Percentiles rank a stretch among this genome's conserved stretches.
Evolutionary conservation across 345 rosid species (phyloP).

Genomic region (Populus pruinosa): DNA sequence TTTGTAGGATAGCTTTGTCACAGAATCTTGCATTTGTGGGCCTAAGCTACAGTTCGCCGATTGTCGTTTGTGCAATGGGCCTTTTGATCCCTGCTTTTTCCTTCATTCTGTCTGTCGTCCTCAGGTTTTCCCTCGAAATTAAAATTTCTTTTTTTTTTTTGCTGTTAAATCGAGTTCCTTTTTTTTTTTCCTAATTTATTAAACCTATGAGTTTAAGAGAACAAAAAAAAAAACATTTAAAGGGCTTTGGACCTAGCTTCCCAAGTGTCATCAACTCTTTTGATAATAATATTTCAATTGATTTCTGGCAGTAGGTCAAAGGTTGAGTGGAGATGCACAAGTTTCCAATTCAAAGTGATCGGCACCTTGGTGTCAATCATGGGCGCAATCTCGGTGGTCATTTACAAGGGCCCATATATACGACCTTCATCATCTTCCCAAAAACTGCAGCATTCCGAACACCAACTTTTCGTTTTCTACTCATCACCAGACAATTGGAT

Average conservation of each 20-base stretch:
- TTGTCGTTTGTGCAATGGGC: constrained; percentile 84
- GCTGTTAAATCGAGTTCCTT: no score
- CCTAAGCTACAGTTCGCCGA: constrained; percentile 65
- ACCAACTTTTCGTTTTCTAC: constrained; percentile 51
- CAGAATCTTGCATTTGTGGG: constrained; percentile 72
- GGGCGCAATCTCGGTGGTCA: constrained; percentile 49
- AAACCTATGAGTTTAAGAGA: no score
- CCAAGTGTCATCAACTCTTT: no score
- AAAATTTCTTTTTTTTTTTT: no score
- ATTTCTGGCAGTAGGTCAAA: constrained; percentile 37
- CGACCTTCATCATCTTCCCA: constrained; percentile 33
- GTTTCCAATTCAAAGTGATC: constrained; percentile 39
- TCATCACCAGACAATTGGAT: constrained; percentile 57
- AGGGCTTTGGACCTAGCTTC: no score
- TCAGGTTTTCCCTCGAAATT: constrained; percentile 40
- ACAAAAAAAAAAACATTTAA: no score
- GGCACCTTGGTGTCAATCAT: constrained; percentile 51
- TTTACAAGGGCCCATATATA: constrained; percentile 59
- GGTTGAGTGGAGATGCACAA: constrained; percentile 48
- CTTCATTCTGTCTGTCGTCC: constrained; percentile 51
- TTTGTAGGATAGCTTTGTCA: constrained; percentile 52
- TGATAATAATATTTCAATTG: no score
- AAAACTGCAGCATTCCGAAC: constrained; percentile 23
- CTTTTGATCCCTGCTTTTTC: constrained; percentile 59
- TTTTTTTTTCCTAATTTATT: no score